These are phyloP conservation scores for Dothiorella sarmentorum DNA, from an alignment of 2,329 filamentous ascomycete genomes.

Conservation along the genomic window DNA sequence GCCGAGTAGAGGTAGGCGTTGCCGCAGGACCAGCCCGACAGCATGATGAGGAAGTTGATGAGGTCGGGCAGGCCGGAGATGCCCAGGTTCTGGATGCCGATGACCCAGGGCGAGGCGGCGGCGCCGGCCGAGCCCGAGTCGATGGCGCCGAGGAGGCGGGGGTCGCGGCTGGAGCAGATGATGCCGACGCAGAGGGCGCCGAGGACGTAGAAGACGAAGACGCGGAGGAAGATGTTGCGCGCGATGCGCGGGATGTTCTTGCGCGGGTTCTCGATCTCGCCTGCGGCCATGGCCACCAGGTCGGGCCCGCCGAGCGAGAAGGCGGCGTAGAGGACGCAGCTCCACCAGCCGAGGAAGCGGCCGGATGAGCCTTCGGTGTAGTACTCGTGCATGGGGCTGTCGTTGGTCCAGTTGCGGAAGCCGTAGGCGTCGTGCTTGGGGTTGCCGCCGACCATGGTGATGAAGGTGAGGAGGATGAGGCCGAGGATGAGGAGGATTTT, in stretches of 20 bases:
- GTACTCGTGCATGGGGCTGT: conserved; percentile 56
- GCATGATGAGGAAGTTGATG: conserved; percentile 56
- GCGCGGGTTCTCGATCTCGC: conserved; percentile 45
- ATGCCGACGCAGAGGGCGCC: conserved; percentile 55
- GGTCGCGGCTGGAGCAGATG: conserved; percentile 52
- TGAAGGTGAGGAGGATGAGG: conserved; percentile 46
- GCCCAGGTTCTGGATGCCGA: conserved; percentile 57
- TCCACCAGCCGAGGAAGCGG: conserved; percentile 57
- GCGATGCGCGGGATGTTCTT: conserved; percentile 64
- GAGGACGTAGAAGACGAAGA: conserved; percentile 53
- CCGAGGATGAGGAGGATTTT: conserved; percentile 47
- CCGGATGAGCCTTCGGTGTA: conserved; percentile 54
- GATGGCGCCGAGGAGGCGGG: conserved; percentile 40
- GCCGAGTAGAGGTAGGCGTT: conserved; percentile 56
- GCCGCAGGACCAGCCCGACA: conserved; percentile 54
- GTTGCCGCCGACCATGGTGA: conserved; percentile 47
- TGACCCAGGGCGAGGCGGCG: conserved; percentile 60
- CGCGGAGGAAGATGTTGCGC: conserved; percentile 74
- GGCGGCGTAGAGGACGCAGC: conserved; percentile 49
- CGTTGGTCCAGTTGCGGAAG: conserved; percentile 44
- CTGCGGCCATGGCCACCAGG: conserved; percentile 49
- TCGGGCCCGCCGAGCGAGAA: conserved; percentile 50
- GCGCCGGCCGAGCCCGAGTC: conserved; percentile 14
- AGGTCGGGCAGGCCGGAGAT: conserved; percentile 54
- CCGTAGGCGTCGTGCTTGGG: conserved; percentile 42